A percentile compares a stretch with the other conserved stretches of the same genome.
Conservation (phyloP, 2,329 filamentous ascomycete species). For the Rasamsonia emersonii region DNA sequence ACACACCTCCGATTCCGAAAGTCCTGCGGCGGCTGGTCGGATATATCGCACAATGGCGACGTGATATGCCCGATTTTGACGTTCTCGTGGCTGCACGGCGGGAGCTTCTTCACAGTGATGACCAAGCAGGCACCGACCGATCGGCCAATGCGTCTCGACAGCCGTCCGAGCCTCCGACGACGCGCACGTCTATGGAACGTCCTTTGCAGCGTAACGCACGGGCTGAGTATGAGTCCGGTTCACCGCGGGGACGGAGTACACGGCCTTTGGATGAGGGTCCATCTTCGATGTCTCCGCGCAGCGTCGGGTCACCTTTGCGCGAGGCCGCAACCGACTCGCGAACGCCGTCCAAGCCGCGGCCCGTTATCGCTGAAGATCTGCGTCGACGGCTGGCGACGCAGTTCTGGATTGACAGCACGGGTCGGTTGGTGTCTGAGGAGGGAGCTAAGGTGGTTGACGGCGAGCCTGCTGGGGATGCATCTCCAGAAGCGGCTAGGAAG, state of each 20-base stretch:
- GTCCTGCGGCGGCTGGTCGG: slow-evolving; percentile 53
- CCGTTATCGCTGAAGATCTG: slow-evolving; percentile 5
- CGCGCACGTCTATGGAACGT: slow-evolving; percentile 10
- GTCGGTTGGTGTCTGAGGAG: too few relatives aligned
- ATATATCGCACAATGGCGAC: slow-evolving; percentile 55
- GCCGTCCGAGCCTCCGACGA: slow-evolving; percentile 14
- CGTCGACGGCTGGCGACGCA: not conserved
- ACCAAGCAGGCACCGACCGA: slow-evolving; percentile 13
- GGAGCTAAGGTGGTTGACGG: slow-evolving; percentile 6
- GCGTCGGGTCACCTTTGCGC: slow-evolving; percentile 16
- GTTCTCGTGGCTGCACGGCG: slow-evolving; percentile 57
- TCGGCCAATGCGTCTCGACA: slow-evolving; percentile 14
- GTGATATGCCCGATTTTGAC: slow-evolving; percentile 62
- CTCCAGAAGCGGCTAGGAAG: too few relatives aligned
- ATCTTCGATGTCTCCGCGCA: too few relatives aligned
- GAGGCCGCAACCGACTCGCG: slow-evolving; percentile 14
- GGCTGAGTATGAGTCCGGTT: slow-evolving; percentile 7
- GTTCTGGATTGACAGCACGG: too few relatives aligned
- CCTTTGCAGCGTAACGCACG: slow-evolving; percentile 2
- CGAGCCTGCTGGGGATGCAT: slow-evolving; percentile 7
- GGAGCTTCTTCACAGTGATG: slow-evolving; percentile 28
- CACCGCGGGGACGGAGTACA: slow-evolving; percentile 18
- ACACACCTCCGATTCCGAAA: slow-evolving; percentile 40
- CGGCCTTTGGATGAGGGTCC: slow-evolving; percentile 9
- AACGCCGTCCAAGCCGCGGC: slow-evolving; percentile 2